Evolutionary conservation across 768 basidiomycete species (phyloP).

Genomic region (Podaxis mareebaensis): DNA sequence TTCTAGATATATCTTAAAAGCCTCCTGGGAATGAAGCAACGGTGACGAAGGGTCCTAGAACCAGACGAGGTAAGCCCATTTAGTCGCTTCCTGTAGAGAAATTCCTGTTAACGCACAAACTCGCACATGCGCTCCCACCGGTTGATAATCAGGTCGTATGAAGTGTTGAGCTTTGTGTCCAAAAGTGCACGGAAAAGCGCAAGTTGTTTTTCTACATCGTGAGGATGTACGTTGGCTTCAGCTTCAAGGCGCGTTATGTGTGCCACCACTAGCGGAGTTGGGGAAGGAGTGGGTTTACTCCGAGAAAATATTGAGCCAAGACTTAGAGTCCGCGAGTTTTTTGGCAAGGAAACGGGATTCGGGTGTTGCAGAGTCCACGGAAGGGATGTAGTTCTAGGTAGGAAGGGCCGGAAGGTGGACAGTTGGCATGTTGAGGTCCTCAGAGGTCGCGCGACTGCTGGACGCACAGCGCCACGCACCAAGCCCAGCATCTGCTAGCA

Average conservation of each 20-base stretch:
- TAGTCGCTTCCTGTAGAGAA: neutral
- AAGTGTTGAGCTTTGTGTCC: conserved; percentile 64
- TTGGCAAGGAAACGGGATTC: conserved; percentile 20
- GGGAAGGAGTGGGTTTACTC: conserved; percentile 44
- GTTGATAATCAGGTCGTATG: conserved; percentile 69
- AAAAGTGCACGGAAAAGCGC: conserved; percentile 66
- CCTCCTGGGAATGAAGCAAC: conserved; percentile 65
- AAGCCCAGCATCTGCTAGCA: conserved; percentile 16
- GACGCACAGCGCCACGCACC: conserved; percentile 15
- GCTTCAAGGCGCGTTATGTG: conserved; percentile 75
- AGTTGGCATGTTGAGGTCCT: conserved; percentile 18
- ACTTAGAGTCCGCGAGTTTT: conserved; percentile 33
- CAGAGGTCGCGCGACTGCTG: conserved; percentile 8
- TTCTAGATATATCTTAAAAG: conserved; percentile 76
- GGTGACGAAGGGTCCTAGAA: conserved; percentile 68
- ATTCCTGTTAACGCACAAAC: conserved; percentile 56
- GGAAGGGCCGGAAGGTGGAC: conserved; percentile 10
- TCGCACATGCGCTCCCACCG: conserved; percentile 85
- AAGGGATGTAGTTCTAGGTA: neutral
- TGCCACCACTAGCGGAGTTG: conserved; percentile 67
- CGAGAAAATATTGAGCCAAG: conserved; percentile 49
- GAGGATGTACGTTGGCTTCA: conserved; percentile 72
- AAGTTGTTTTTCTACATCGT: conserved; percentile 70
- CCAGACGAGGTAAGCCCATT: conserved; percentile 17
- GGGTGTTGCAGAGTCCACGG: conserved; percentile 18